phyloP scores from a whole-genome alignment of 2,329 filamentous ascomycete genomes.

The Chaetomium sp. region DNA sequence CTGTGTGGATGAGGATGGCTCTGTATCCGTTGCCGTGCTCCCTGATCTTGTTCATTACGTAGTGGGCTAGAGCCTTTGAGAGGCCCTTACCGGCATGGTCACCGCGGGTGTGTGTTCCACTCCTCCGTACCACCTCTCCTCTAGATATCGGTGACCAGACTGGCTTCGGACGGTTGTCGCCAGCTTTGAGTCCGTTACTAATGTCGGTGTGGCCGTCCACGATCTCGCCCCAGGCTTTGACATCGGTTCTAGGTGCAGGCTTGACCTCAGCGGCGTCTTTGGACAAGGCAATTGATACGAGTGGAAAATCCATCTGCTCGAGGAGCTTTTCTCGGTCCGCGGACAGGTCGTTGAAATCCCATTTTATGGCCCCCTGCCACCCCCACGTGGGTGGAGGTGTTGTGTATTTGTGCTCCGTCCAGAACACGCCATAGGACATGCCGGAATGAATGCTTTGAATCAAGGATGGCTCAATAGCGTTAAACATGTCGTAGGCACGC shows the following conservation, averaged over 20 bases:
- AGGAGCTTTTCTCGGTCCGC: not conserved
- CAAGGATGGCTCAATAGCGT: not conserved
- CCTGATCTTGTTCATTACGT: not conserved
- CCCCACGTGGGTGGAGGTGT: no score
- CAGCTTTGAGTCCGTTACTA: not conserved
- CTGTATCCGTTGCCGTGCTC: not conserved
- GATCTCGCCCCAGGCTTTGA: not conserved
- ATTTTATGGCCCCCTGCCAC: not conserved
- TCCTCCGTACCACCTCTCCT: not conserved
- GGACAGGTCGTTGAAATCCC: not conserved
- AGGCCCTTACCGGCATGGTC: constrained; percentile 1
- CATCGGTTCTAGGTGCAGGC: not conserved
- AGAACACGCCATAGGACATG: constrained; percentile 13
- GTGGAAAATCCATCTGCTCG: constrained; percentile 16
- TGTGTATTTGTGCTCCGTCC: not conserved
- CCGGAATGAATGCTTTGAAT: not conserved
- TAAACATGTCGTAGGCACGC: constrained; percentile 4
- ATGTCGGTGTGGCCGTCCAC: not conserved
- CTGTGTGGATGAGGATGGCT: constrained; percentile 3
- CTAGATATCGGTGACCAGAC: not conserved
- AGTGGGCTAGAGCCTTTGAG: constrained; percentile 1
- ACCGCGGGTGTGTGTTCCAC: constrained; percentile 7
- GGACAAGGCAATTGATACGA: constrained; percentile 12
- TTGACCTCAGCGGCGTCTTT: not conserved
- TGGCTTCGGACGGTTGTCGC: not conserved